A percentile compares a stretch with the other conserved stretches of the same genome.
Conservation (phyloP, 306 rosid species). For the Trichosanthes cucumerina region DNA sequence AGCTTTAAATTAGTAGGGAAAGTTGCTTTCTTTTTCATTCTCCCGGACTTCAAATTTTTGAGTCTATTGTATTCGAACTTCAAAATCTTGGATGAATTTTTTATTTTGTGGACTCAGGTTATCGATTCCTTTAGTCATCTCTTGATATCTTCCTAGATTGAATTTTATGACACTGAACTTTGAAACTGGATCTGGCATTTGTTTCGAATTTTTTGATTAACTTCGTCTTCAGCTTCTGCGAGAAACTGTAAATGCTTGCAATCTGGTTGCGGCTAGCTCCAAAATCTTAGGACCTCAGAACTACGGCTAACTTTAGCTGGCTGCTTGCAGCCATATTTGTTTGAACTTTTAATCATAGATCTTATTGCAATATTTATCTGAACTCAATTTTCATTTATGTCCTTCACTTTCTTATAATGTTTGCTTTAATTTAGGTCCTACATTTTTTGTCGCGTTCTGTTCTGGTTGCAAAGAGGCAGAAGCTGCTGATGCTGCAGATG, state of each 20-base stretch:
- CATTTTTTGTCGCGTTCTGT: slow-evolving; percentile 52
- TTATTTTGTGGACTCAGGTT: neutral
- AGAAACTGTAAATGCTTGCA: neutral
- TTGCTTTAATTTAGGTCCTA: slow-evolving; percentile 50
- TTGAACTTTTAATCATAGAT: neutral
- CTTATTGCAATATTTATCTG: neutral
- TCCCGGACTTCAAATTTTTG: neutral
- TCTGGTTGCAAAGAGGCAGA: slow-evolving; percentile 43
- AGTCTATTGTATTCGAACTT: neutral
- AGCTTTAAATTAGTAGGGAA: neutral
- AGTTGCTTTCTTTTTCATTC: neutral
- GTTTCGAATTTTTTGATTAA: neutral
- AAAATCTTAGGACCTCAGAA: neutral
- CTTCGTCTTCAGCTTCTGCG: neutral
- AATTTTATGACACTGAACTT: neutral
- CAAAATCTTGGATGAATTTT: neutral
- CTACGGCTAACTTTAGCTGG: neutral
- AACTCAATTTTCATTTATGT: neutral
- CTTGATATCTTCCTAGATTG: neutral
- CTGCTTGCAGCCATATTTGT: neutral
- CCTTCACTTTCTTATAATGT: neutral
- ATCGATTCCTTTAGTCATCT: neutral
- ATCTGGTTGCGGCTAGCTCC: neutral
- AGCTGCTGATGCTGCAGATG: slow-evolving; percentile 22
- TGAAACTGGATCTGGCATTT: neutral